These are phyloP conservation scores for Gentiana macrophylla DNA, from an alignment of 257 asterid species.

Conservation along the genomic window DNA sequence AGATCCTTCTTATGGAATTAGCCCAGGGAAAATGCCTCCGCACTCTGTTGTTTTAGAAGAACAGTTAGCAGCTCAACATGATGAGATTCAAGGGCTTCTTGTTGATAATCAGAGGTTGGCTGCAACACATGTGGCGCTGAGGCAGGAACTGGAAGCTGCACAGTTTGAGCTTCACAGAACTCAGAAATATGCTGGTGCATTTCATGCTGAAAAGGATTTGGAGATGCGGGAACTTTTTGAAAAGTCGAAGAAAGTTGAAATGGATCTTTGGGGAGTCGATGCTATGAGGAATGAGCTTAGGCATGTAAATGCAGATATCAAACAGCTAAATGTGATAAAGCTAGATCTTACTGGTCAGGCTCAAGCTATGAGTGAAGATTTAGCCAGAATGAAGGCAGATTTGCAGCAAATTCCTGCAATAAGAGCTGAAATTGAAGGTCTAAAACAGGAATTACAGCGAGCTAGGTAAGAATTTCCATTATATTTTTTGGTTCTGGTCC, in stretches of 20 bases:
- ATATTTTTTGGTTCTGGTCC: constrained; percentile 3
- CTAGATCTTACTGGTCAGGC: constrained; percentile 67
- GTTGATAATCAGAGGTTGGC: constrained; percentile 86
- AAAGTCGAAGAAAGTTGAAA: constrained; percentile 72
- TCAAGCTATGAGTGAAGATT: constrained; percentile 84
- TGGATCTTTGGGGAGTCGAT: constrained; percentile 57
- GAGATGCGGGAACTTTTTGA: constrained; percentile 65
- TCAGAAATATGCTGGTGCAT: constrained; percentile 58
- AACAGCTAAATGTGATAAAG: constrained; percentile 67
- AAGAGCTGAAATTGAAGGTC: constrained; percentile 60
- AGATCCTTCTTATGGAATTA: constrained; percentile 57
- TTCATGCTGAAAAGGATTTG: constrained; percentile 59
- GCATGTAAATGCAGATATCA: constrained; percentile 65
- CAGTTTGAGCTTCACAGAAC: constrained; percentile 76
- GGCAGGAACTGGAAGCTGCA: constrained; percentile 71
- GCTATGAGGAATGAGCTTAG: constrained; percentile 76
- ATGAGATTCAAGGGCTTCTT: constrained; percentile 71
- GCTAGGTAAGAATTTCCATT: constrained; percentile 39
- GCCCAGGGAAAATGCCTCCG: constrained; percentile 58
- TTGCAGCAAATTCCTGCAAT: constrained; percentile 74
- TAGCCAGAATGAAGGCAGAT: constrained; percentile 65
- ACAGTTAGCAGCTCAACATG: constrained; percentile 67
- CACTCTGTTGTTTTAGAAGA: constrained; percentile 67
- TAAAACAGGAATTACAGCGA: constrained; percentile 64
- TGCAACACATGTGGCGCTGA: constrained; percentile 92